Base-by-base conservation (phyloP, 805 yeast species). In the Vanderwaltozyma verrucispora region DNA sequence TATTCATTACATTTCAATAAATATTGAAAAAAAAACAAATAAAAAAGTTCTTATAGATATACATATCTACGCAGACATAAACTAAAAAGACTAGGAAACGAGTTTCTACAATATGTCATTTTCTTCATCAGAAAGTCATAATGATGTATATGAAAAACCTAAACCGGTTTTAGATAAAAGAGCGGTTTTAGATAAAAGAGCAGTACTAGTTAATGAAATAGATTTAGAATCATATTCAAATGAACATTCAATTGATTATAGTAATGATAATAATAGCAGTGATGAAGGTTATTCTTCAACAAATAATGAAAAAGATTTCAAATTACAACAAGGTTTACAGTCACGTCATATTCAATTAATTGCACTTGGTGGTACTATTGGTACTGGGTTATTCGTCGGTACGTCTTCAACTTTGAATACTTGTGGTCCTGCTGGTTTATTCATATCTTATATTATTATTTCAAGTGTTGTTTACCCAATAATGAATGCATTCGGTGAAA, bases 291-390 rank as follows among this genome's bases (percentile, higher is more conserved):
- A 47, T 8, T 35, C 52, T 29, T 7, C 23, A 21, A 21, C 9
- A 21, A 21, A 6, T 7, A 21, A 21, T 7, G 23, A 21, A 21
- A 21, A 21, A 21, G 9, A 7, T 7, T 21, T 21, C 9, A 21
- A 21, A 21, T 21, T 21, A 21, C 6, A 21, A 21, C 48, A 54
- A 38, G 59, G 58, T 32, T 29, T 42, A 36, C 75, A 72, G 48
- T 70, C 74, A 30, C 69, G 89, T 54, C 92, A 84, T 54, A 64
- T 84, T 46, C 84, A 81, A 47, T 70, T 83, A 75, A 82, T 83
- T 64, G 87, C 92, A 35, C 67, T 83, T 43, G 92, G 89, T 47
- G 88, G 89, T 30, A 72, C 81, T 42, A 82, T 84, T 47, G 95
- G 94, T 49, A 79, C 89, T 8, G 94, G 92, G 52, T 65, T 85